A percentile compares a stretch with the other conserved stretches of the same genome.
phyloP scores from a whole-genome alignment of 169 alveolate genomes.

The Eimeria falciformis region DNA sequence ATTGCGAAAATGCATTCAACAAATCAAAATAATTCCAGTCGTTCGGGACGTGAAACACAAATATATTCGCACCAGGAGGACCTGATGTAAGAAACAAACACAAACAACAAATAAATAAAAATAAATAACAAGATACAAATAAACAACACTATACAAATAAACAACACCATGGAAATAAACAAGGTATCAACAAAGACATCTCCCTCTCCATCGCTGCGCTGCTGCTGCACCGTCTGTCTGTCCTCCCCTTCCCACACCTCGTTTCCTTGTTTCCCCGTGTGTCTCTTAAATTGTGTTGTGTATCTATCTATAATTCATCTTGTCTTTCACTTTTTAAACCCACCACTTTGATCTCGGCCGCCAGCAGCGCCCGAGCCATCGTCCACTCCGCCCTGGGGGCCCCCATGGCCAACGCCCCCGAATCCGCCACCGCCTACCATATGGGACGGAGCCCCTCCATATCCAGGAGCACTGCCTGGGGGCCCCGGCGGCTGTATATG shows the following conservation, averaged over 20 bases:
- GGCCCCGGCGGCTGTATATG: constrained; percentile 79
- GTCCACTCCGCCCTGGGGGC: background rate
- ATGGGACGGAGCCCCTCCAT: constrained; percentile 58
- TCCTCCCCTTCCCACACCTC: background rate
- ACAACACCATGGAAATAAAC: background rate
- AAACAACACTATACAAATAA: background rate
- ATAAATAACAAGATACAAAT: background rate
- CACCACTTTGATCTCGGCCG: background rate
- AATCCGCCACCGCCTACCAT: constrained; percentile 39
- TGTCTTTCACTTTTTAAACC: background rate
- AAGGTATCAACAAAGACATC: background rate
- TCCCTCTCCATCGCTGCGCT: background rate
- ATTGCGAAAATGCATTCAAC: constrained; percentile 82
- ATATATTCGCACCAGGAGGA: constrained; percentile 95
- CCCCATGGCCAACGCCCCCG: background rate
- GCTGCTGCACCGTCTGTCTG: background rate
- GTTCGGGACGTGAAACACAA: constrained; percentile 94
- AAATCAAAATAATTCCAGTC: constrained; percentile 94
- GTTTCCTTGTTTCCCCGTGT: no score
- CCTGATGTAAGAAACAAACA: constrained; percentile 86
- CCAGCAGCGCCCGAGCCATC: constrained; percentile 30
- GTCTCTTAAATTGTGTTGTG: background rate
- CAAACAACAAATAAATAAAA: background rate
- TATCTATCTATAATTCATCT: background rate
- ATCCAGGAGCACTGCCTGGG: constrained; percentile 78